A percentile compares a stretch with the other conserved stretches of the same genome.
Evolutionary conservation across 2,329 filamentous ascomycete genomes (phyloP).

Genomic region (Cladosporium phlei): DNA sequence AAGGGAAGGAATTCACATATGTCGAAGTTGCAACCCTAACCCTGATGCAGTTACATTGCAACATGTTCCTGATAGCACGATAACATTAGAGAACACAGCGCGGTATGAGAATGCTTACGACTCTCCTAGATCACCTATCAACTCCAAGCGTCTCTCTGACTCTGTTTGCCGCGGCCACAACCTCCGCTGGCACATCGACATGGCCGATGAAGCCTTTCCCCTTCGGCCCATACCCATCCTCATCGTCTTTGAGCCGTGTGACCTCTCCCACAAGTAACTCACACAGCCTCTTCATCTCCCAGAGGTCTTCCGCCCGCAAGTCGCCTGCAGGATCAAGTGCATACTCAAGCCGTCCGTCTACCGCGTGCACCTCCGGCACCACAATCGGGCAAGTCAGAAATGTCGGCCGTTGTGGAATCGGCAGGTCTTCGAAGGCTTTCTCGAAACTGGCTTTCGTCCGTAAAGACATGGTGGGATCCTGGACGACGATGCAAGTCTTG

Average conservation of each 20-base stretch:
- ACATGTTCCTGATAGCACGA: no score
- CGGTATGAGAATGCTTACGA: no score
- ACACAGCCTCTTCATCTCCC: constrained; percentile 38
- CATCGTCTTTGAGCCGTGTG: constrained; percentile 40
- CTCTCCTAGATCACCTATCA: constrained; percentile 7
- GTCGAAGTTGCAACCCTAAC: no score
- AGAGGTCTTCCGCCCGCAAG: constrained; percentile 24
- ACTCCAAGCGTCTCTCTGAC: constrained; percentile 1
- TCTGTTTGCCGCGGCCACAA: constrained; percentile 29
- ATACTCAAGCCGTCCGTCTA: constrained; percentile 11
- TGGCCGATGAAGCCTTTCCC: constrained; percentile 43
- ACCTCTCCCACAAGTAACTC: constrained; percentile 43
- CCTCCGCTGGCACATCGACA: constrained; percentile 37
- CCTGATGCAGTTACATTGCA: no score
- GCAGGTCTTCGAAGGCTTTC: constrained; percentile 32
- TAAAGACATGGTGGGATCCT: constrained; percentile 45
- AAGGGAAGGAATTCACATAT: no score
- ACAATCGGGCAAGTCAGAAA: constrained; percentile 34
- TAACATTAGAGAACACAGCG: no score
- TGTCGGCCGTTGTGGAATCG: constrained; percentile 11
- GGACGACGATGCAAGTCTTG: constrained; percentile 35
- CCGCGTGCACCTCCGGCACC: constrained; percentile 22
- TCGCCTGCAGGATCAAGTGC: not conserved
- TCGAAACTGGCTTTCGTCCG: constrained; percentile 41
- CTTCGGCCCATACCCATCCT: constrained; percentile 40